Conservation (phyloP, 371 early-diverging fungal species). For the Mortierella sp. region DNA sequence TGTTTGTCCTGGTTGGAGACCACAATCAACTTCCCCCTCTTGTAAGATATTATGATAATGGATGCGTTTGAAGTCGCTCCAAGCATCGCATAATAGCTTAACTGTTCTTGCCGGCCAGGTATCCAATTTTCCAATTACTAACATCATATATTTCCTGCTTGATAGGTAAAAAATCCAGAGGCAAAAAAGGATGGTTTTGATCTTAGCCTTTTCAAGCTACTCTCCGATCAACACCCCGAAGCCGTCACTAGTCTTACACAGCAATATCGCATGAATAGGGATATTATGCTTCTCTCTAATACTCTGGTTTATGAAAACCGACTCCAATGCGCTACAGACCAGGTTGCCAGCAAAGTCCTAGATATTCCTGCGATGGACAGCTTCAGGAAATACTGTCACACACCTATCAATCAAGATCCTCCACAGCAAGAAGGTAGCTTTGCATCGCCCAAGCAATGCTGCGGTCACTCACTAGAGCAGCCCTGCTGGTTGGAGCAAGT, state of each 20-base stretch:
- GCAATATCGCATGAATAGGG: slow-evolving; percentile 98
- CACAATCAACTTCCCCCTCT: slow-evolving; percentile 98
- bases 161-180: slow-evolving; percentile 65
- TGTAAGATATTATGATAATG: slow-evolving; percentile 61
- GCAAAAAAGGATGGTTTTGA: slow-evolving; percentile 65
- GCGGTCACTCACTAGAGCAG: not conserved
- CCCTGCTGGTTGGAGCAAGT: slow-evolving; percentile 76
- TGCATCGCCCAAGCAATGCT: not conserved
- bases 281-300: slow-evolving; percentile 94
- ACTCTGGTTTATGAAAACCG: slow-evolving; percentile 85
- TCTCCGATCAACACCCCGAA: slow-evolving; percentile 87
- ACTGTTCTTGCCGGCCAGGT: too few relatives aligned
- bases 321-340: slow-evolving; percentile 81
- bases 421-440: not conserved
- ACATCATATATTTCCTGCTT: not conserved
- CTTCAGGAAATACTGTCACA: slow-evolving; percentile 46
- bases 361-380: slow-evolving; percentile 60
- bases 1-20: slow-evolving; percentile 98
- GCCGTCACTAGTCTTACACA: slow-evolving; percentile 82
- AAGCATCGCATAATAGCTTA: not conserved
- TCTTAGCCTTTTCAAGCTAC: slow-evolving; percentile 81
- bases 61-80: not conserved
- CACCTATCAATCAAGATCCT: not conserved
- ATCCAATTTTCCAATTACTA: not conserved
- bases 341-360: slow-evolving; percentile 69